These are phyloP conservation scores for Sporothrix luriei DNA, from an alignment of 2,329 filamentous ascomycete genomes.

Conservation along the genomic window DNA sequence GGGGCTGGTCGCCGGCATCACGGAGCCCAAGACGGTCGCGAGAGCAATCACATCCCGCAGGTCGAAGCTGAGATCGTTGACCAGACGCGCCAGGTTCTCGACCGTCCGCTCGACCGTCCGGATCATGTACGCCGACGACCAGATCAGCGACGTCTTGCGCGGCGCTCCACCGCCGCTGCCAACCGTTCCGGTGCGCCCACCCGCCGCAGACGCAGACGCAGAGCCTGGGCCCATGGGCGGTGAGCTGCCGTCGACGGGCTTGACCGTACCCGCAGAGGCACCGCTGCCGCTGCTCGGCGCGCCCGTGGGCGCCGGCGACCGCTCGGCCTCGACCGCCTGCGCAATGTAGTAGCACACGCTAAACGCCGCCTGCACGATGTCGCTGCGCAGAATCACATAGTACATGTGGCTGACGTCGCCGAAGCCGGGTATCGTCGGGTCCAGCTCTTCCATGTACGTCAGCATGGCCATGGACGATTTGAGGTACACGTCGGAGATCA, in stretches of 20 bases:
- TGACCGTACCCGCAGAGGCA: background rate
- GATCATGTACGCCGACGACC: constrained; percentile 36
- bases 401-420: constrained; percentile 56
- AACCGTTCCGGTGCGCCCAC: background rate
- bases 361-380: constrained; percentile 58
- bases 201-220: background rate
- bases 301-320: background rate
- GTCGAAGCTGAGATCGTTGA: constrained; percentile 36
- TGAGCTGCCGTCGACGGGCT: background rate
- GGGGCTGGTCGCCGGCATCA: constrained; percentile 34
- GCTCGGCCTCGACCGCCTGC: constrained; percentile 39
- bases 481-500: constrained; percentile 55
- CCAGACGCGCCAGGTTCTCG: constrained; percentile 36
- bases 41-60: constrained; percentile 37
- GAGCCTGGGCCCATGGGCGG: background rate
- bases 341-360: constrained; percentile 60
- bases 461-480: constrained; percentile 60
- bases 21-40: constrained; percentile 37
- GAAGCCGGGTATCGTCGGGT: constrained; percentile 52
- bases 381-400: constrained; percentile 55
- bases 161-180: background rate
- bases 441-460: constrained; percentile 58
- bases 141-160: constrained; percentile 32
- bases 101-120: constrained; percentile 37
- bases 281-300: background rate